Conservation (phyloP, 257 asterid species). For the Rehmannia glutinosa region DNA sequence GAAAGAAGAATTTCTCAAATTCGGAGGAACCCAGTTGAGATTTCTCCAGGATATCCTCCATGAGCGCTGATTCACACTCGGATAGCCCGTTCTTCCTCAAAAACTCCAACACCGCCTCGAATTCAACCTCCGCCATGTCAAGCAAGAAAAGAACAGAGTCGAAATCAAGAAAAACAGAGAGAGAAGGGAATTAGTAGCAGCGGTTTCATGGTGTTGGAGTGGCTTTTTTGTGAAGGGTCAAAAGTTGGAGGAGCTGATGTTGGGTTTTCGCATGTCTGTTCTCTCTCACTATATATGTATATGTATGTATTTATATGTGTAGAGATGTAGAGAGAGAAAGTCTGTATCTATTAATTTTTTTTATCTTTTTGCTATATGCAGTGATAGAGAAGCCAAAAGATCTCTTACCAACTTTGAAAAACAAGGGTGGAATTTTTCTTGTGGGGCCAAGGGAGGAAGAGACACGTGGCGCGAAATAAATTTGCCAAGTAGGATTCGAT, state of each 20-base stretch:
- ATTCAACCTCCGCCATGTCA: slow-evolving; percentile 48
- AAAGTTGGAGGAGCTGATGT: slow-evolving; percentile 17
- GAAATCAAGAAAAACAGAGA: neutral
- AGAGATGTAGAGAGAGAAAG: no score
- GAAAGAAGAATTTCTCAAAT: slow-evolving; percentile 70
- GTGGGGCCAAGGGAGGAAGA: no score
- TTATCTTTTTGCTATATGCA: no score
- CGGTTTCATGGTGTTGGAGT: slow-evolving; percentile 33
- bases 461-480: no score
- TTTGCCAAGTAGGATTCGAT: no score
- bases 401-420: no score
- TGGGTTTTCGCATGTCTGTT: no score
- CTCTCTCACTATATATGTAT: neutral
- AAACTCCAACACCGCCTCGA: slow-evolving; percentile 62
- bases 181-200: slow-evolving; percentile 13
- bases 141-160: neutral
- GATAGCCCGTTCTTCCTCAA: slow-evolving; percentile 62
- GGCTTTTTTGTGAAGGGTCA: no score
- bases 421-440: no score
- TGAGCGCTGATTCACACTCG: slow-evolving; percentile 75
- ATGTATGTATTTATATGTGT: no score
- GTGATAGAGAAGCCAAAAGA: no score
- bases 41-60: slow-evolving; percentile 73
- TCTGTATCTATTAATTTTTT: no score
- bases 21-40: slow-evolving; percentile 56